These are phyloP conservation scores for Coriolopsis trogii DNA, from an alignment of 1,284 basidiomycete genomes.

Conservation along the genomic window DNA sequence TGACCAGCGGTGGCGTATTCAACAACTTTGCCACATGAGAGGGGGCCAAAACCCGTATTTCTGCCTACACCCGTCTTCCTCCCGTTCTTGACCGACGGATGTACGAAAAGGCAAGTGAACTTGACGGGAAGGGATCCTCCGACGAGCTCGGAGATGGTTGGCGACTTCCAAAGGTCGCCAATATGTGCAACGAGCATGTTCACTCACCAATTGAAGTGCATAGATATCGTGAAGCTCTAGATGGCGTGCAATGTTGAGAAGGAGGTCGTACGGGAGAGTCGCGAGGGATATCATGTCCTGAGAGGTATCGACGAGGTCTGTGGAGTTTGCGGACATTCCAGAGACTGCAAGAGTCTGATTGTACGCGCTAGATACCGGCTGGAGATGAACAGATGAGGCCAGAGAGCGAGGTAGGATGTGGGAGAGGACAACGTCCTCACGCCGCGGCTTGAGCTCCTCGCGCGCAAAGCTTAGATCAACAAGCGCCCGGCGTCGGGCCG, in stretches of 20 bases:
- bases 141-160: background rate
- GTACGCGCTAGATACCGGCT: background rate
- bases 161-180: background rate
- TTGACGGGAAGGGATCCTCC: too few relatives aligned
- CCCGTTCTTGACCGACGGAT: too few relatives aligned
- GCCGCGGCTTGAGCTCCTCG: slow-evolving; percentile 12
- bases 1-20: too few relatives aligned
- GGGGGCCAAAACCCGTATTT: too few relatives aligned
- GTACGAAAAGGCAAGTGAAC: too few relatives aligned
- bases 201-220: slow-evolving; percentile 60
- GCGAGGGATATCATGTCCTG: slow-evolving; percentile 39
- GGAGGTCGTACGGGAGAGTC: slow-evolving; percentile 66
- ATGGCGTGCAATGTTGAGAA: slow-evolving; percentile 64
- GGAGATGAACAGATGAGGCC: too few relatives aligned
- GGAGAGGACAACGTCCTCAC: slow-evolving; percentile 21
- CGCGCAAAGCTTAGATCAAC: slow-evolving; percentile 9
- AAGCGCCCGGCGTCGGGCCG: too few relatives aligned
- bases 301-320: slow-evolving; percentile 19
- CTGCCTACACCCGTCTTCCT: too few relatives aligned
- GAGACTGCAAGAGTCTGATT: background rate
- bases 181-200: slow-evolving; percentile 26
- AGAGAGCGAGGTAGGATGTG: slow-evolving; percentile 21
- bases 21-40: too few relatives aligned
- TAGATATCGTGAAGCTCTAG: slow-evolving; percentile 61
- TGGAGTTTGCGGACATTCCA: slow-evolving; percentile 19